A percentile compares a stretch with the other conserved stretches of the same genome.
phyloP scores from a whole-genome alignment of 1,284 basidiomycete genomes.

The Ustilago crameri region DNA sequence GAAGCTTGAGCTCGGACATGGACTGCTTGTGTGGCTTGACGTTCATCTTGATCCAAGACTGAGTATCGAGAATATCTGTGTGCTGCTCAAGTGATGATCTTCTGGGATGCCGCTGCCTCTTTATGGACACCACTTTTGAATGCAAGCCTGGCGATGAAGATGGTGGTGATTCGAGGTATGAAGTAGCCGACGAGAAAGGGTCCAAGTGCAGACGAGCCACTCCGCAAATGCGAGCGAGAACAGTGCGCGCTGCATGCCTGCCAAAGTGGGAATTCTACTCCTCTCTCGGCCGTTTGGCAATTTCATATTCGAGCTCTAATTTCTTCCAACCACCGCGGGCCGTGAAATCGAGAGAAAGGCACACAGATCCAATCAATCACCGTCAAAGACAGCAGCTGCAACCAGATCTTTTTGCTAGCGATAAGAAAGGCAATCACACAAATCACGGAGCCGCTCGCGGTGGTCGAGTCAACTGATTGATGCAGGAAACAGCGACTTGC shows the following conservation, averaged over 20 bases:
- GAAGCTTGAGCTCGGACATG: conserved; percentile 96
- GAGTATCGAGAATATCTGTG: neutral
- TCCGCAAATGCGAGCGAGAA: neutral
- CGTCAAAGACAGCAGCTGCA: no score
- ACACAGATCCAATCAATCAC: no score
- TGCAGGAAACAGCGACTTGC: conserved; percentile 6
- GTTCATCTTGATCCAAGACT: conserved; percentile 71
- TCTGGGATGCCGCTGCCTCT: no score
- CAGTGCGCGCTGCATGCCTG: neutral
- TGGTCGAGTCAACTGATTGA: conserved; percentile 20
- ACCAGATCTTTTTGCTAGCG: conserved; percentile 1
- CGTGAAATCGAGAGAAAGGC: no score
- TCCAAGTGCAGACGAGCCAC: neutral
- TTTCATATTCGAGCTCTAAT: neutral
- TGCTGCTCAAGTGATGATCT: neutral
- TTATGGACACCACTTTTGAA: no score
- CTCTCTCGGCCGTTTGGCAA: neutral
- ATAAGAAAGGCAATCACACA: conserved; percentile 10
- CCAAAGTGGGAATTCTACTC: neutral
- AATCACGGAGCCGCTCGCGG: conserved; percentile 12
- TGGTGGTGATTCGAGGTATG: neutral
- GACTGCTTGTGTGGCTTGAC: conserved; percentile 73
- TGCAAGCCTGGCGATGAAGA: neutral
- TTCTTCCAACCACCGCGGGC: no score
- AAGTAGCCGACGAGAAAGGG: neutral